phyloP scores from a whole-genome alignment of 2,329 filamentous ascomycete genomes.

The Alternaria solani region DNA sequence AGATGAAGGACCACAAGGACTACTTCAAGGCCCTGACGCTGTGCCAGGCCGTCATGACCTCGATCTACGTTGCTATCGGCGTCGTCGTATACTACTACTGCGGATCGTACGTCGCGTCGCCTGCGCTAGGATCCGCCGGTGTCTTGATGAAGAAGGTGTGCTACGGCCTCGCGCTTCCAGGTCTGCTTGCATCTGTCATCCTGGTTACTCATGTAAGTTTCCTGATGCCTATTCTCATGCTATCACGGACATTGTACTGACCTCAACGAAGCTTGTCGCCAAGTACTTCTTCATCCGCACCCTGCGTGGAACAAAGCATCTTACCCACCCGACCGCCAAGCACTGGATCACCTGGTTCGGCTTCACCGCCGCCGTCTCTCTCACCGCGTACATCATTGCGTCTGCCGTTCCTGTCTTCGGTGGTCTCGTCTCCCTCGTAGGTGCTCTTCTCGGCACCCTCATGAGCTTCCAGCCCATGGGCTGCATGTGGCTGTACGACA shows the following conservation, averaged over 20 bases:
- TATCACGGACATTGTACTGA: not conserved
- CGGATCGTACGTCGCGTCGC: conserved; percentile 68
- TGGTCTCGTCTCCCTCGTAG: conserved; percentile 36
- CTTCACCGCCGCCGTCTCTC: conserved; percentile 27
- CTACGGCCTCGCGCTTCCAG: conserved; percentile 71
- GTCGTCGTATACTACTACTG: conserved; percentile 73
- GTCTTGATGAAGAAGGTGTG: conserved; percentile 67
- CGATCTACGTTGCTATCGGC: conserved; percentile 71
- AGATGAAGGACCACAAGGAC: conserved; percentile 68
- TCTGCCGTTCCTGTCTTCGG: conserved; percentile 39
- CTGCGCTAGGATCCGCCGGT: conserved; percentile 70
- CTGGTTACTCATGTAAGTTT: conserved; percentile 33
- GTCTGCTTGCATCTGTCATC: conserved; percentile 34
- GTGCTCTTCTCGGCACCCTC: conserved; percentile 37
- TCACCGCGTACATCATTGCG: conserved; percentile 36
- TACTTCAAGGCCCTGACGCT: conserved; percentile 63
- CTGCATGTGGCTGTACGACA: conserved; percentile 41
- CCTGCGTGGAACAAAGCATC: conserved; percentile 72
- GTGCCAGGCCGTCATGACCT: conserved; percentile 69
- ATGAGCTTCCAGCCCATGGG: conserved; percentile 41
- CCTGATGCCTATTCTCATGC: not conserved
- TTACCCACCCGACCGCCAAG: conserved; percentile 48
- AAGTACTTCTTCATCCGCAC: conserved; percentile 68
- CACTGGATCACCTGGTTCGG: conserved; percentile 39
- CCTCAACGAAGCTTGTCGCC: conserved; percentile 25